Percentiles rank a stretch among this genome's conserved stretches.
phyloP scores from a whole-genome alignment of 768 basidiomycete genomes.

The Coprinopsis sp. region DNA sequence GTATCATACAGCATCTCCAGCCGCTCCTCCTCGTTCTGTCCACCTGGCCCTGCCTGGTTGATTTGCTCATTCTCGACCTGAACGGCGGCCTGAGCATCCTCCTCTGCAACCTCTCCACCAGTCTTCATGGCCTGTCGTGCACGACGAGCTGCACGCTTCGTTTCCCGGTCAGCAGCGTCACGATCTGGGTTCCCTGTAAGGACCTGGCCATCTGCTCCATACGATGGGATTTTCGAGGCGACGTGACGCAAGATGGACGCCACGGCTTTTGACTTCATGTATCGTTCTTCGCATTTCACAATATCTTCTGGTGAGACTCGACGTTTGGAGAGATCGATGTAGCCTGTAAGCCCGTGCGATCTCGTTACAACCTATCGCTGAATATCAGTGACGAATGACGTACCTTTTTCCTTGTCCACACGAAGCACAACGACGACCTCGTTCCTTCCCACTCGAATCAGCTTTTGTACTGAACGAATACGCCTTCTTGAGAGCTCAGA shows the following conservation, averaged over 20 bases:
- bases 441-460: slow-evolving; percentile 95
- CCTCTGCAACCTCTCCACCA: slow-evolving; percentile 22
- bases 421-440: slow-evolving; percentile 97
- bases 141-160: slow-evolving; percentile 39
- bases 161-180: slow-evolving; percentile 6
- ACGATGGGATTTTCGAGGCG: slow-evolving; percentile 70
- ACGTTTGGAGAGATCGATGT: slow-evolving; percentile 98
- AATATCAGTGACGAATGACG: slow-evolving; percentile 14
- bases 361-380: background rate
- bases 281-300: slow-evolving; percentile 97
- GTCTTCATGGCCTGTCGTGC: slow-evolving; percentile 36
- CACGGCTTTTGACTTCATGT: slow-evolving; percentile 96
- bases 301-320: slow-evolving; percentile 98
- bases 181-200: slow-evolving; percentile 32
- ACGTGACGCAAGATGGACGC: slow-evolving; percentile 91
- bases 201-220: slow-evolving; percentile 30
- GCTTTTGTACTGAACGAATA: slow-evolving; percentile 95
- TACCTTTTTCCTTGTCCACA: slow-evolving; percentile 99
- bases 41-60: slow-evolving; percentile 25
- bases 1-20: slow-evolving; percentile 86
- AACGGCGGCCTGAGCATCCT: slow-evolving; percentile 32
- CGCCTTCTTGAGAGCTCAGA: slow-evolving; percentile 95
- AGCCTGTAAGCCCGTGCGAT: slow-evolving; percentile 47
- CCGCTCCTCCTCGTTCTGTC: slow-evolving; percentile 67
- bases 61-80: slow-evolving; percentile 30